Evolutionary conservation across 495 filamentous ascomycete species (phyloP).

Genomic region (Rhypophila decipiens): DNA sequence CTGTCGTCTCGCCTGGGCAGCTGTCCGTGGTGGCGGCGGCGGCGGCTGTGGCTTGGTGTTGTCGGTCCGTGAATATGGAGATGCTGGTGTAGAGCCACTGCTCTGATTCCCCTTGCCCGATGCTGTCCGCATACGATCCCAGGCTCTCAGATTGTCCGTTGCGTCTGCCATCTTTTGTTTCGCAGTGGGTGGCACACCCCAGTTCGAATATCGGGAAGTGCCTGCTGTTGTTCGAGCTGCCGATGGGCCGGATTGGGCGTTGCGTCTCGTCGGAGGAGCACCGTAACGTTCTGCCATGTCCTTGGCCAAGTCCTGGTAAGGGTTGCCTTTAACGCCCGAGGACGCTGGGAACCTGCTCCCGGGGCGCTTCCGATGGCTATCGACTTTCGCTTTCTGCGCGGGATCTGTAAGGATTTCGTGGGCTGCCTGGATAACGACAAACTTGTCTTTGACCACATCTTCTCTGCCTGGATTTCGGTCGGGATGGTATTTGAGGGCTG

Average conservation of each 20-base stretch:
- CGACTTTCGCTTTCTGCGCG: constrained; percentile 63
- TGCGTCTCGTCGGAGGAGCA: constrained; percentile 40
- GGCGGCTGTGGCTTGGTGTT: constrained; percentile 7
- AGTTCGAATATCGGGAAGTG: constrained; percentile 16
- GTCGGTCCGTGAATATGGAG: constrained; percentile 9
- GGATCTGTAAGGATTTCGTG: constrained; percentile 76
- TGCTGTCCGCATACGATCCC: constrained; percentile 54
- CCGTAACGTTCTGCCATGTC: constrained; percentile 24
- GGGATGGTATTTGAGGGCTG: constrained; percentile 80
- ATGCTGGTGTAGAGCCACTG: constrained; percentile 24
- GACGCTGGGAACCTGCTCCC: constrained; percentile 30
- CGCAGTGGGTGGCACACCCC: constrained; percentile 30
- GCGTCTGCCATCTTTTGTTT: constrained; percentile 53
- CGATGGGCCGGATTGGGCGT: constrained; percentile 26
- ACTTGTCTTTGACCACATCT: constrained; percentile 67
- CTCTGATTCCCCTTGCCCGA: constrained; percentile 8
- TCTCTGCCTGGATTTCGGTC: constrained; percentile 85
- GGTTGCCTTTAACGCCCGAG: constrained; percentile 46
- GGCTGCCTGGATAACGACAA: constrained; percentile 78
- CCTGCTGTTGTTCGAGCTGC: constrained; percentile 1
- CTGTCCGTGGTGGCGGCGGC: constrained; percentile 31
- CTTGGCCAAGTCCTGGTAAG: constrained; percentile 40
- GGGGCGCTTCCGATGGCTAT: constrained; percentile 52
- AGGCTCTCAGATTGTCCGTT: constrained; percentile 57
- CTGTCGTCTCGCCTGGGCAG: constrained; percentile 35